These are phyloP conservation scores for Fraxinus quadrangulata DNA, from an alignment of 257 asterid genomes.

Conservation along the genomic window DNA sequence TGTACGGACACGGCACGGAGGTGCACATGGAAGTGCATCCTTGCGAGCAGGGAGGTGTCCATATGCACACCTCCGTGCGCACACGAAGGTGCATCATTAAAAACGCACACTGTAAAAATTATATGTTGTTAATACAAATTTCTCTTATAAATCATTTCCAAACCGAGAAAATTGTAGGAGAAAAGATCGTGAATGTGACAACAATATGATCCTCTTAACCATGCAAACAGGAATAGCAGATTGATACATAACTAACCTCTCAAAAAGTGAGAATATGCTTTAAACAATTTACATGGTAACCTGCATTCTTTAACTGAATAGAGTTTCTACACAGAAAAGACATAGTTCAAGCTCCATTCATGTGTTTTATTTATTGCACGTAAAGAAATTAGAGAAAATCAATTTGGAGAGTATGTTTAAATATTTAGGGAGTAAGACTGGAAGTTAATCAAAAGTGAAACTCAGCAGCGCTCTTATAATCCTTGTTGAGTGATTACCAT, in stretches of 20 bases:
- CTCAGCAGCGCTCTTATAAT: neutral
- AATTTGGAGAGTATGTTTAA: neutral
- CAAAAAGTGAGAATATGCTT: neutral
- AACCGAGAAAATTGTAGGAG: neutral
- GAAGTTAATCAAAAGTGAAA: neutral
- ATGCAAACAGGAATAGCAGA: neutral
- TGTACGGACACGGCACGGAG: too few relatives aligned
- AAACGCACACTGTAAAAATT: too few relatives aligned
- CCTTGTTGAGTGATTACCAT: slow-evolving; percentile 2
- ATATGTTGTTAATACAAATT: too few relatives aligned
- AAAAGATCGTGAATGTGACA: neutral
- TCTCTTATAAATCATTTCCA: too few relatives aligned
- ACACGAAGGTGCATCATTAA: too few relatives aligned
- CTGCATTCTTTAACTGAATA: neutral
- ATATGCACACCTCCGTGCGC: too few relatives aligned
- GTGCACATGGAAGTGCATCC: too few relatives aligned
- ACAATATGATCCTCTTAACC: neutral
- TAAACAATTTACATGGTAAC: too few relatives aligned
- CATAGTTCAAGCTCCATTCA: neutral
- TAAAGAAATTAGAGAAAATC: neutral
- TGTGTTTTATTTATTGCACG: neutral
- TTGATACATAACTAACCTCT: neutral
- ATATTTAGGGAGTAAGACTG: neutral
- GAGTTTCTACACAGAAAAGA: neutral
- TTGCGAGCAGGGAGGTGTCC: too few relatives aligned